Conservation (phyloP, 2,329 filamentous ascomycete genomes). For the Arthrinium phaeospermum region DNA sequence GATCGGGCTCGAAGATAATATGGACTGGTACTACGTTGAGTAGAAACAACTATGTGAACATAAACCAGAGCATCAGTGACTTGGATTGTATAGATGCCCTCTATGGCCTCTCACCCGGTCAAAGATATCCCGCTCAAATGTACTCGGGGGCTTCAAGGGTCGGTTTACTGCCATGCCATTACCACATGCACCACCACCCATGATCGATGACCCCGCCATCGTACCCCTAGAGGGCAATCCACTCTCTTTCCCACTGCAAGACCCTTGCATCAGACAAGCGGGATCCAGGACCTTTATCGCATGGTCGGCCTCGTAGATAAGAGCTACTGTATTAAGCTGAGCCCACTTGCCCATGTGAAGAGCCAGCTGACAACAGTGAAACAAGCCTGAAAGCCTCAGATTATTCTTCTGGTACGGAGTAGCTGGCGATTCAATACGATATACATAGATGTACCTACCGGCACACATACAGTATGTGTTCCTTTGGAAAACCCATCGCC, state of each 20-base stretch:
- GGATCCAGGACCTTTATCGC: conserved; percentile 23
- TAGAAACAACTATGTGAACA: not conserved
- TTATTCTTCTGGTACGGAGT: not conserved
- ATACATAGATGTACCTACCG: not conserved
- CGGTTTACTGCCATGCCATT: not conserved
- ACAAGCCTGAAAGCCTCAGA: conserved; percentile 2
- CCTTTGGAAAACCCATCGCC: not conserved
- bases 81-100: not conserved
- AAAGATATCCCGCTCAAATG: not conserved
- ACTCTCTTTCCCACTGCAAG: not conserved
- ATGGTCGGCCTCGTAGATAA: conserved; percentile 23
- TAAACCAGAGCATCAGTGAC: too few relatives aligned
- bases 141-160: not conserved
- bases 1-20: too few relatives aligned
- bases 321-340: conserved; percentile 20
- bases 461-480: not conserved
- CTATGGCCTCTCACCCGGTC: not conserved
- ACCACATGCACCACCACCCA: not conserved
- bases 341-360: not conserved
- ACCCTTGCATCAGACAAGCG: conserved; percentile 22
- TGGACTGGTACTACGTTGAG: too few relatives aligned
- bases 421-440: not conserved
- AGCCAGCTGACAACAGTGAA: conserved; percentile 1
- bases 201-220: not conserved
- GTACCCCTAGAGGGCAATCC: not conserved